Evolutionary conservation across 2,329 filamentous ascomycete genomes (phyloP).

Genomic region (Thielaviopsis punctulata): DNA sequence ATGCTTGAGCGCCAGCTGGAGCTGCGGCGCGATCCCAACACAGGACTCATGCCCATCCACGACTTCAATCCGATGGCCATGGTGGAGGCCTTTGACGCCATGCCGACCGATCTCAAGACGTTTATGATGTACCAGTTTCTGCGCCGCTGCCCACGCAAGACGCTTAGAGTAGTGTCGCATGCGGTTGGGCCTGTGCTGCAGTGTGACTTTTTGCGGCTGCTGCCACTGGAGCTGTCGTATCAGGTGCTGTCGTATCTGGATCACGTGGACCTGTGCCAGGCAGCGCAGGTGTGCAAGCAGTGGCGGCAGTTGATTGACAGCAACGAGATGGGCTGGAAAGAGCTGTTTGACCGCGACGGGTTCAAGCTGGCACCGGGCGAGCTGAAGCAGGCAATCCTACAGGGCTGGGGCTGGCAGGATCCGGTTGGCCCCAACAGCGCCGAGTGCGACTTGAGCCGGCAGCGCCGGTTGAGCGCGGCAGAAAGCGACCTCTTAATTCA

Average conservation of each 20-base stretch:
- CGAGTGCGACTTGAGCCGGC: slow-evolving; percentile 61
- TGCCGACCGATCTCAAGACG: slow-evolving; percentile 81
- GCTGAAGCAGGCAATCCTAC: slow-evolving; percentile 64
- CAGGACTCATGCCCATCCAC: background rate
- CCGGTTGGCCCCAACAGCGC: slow-evolving; percentile 56
- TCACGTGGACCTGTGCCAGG: slow-evolving; percentile 68
- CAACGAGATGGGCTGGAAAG: slow-evolving; percentile 92
- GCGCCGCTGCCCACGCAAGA: slow-evolving; percentile 71
- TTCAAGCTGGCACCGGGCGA: slow-evolving; percentile 67
- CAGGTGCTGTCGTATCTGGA: slow-evolving; percentile 81
- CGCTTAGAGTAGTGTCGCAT: slow-evolving; percentile 74
- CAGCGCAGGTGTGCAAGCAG: slow-evolving; percentile 82
- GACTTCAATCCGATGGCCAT: slow-evolving; percentile 71
- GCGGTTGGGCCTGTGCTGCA: slow-evolving; percentile 88
- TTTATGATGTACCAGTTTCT: slow-evolving; percentile 96
- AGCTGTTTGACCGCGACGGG: slow-evolving; percentile 70
- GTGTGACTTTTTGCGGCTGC: slow-evolving; percentile 72
- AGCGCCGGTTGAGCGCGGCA: slow-evolving; percentile 32
- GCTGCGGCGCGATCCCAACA: background rate
- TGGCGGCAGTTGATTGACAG: slow-evolving; percentile 85
- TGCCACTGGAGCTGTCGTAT: slow-evolving; percentile 74
- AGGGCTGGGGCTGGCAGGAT: slow-evolving; percentile 98
- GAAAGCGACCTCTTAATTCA: slow-evolving; percentile 36
- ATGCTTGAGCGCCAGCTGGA: slow-evolving; percentile 1
- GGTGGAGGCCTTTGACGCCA: slow-evolving; percentile 75